A percentile compares a stretch with the other conserved stretches of the same genome.
These are phyloP conservation scores for Phytomonas sp. DNA, from an alignment of 208 protist genomes.

Conservation along the genomic window DNA sequence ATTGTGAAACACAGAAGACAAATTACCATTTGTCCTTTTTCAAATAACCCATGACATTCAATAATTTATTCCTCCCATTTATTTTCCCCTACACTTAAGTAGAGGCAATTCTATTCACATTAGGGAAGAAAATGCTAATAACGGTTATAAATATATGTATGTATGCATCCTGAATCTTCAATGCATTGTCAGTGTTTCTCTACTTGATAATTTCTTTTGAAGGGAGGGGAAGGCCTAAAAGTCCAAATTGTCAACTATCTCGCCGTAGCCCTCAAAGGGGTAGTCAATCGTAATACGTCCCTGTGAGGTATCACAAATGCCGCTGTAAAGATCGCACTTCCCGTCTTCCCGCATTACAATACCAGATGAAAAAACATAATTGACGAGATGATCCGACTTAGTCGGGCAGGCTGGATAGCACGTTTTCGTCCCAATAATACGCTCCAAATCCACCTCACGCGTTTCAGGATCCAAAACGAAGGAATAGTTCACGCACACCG, in stretches of 20 bases:
- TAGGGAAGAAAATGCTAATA: slow-evolving; percentile 8
- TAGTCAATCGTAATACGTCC: slow-evolving; percentile 70
- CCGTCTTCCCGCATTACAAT: slow-evolving; percentile 58
- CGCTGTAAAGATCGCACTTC: slow-evolving; percentile 68
- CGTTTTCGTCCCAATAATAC: slow-evolving; percentile 43
- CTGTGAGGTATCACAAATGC: slow-evolving; percentile 47
- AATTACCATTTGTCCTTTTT: too few relatives aligned
- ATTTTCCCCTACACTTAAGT: too few relatives aligned
- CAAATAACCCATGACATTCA: too few relatives aligned
- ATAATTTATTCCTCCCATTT: too few relatives aligned
- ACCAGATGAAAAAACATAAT: slow-evolving; percentile 52
- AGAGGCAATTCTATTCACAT: too few relatives aligned
- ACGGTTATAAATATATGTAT: too few relatives aligned
- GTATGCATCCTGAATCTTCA: neutral
- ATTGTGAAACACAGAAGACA: too few relatives aligned
- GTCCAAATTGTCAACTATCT: slow-evolving; percentile 29
- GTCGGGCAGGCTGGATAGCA: slow-evolving; percentile 48
- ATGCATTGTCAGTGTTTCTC: neutral
- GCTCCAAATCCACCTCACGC: slow-evolving; percentile 21
- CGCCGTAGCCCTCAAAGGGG: slow-evolving; percentile 50
- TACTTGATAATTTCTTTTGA: neutral
- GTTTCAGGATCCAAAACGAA: slow-evolving; percentile 57
- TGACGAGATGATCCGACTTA: slow-evolving; percentile 36
- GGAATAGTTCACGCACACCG: slow-evolving; percentile 60
- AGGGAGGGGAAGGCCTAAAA: slow-evolving; percentile 19